These are phyloP conservation scores for Colletotrichum cuscutae DNA, from an alignment of 2,329 filamentous ascomycete species.

Conservation along the genomic window DNA sequence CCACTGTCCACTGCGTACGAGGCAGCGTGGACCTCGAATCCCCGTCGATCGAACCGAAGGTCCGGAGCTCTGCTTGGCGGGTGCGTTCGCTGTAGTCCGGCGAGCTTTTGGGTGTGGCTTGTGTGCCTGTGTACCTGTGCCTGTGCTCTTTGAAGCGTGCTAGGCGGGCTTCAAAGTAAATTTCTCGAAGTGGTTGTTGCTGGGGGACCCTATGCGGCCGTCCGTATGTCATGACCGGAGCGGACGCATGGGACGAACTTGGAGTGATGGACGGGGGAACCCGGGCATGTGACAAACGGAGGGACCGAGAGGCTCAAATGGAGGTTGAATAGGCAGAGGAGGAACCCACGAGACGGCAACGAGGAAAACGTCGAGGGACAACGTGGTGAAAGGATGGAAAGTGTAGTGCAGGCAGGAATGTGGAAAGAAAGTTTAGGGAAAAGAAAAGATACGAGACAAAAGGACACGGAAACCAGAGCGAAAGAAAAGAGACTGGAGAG, in stretches of 20 bases:
- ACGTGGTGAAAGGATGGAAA: neutral
- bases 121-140: neutral
- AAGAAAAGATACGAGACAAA: neutral
- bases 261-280: slow-evolving; percentile 20
- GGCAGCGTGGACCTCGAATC: slow-evolving; percentile 28
- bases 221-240: slow-evolving; percentile 25
- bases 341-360: neutral
- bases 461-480: neutral
- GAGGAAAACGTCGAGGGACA: neutral
- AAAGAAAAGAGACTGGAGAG: neutral
- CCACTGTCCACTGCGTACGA: slow-evolving; percentile 25
- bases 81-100: neutral
- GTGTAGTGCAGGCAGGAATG: neutral
- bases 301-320: neutral
- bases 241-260: slow-evolving; percentile 28
- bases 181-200: neutral
- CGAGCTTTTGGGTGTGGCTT: neutral
- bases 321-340: neutral
- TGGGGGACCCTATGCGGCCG: slow-evolving; percentile 17
- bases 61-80: slow-evolving; percentile 25
- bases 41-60: slow-evolving; percentile 14
- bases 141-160: neutral
- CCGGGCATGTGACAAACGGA: slow-evolving; percentile 17
- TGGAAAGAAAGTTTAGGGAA: neutral
- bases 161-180: neutral